Conservation (phyloP, 306 rosid genomes). For the Psophocarpus tetragonolobus region DNA sequence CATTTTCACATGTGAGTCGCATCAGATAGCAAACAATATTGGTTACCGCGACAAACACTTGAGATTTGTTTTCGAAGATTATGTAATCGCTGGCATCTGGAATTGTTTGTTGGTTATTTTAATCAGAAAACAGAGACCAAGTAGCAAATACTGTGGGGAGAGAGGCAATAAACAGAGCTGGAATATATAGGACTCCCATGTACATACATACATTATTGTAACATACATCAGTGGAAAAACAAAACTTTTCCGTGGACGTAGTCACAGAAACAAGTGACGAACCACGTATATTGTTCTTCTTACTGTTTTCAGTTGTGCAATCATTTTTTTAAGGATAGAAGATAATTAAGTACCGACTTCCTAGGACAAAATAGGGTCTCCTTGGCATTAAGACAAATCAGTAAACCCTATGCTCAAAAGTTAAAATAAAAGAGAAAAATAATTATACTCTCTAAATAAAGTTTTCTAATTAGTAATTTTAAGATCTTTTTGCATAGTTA, state of each 20-base stretch:
- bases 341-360: too few species aligned
- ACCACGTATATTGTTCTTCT: slow-evolving; percentile 42
- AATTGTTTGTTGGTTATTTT: neutral
- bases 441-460: too few species aligned
- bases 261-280: slow-evolving; percentile 41
- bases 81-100: slow-evolving; percentile 1
- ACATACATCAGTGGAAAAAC: slow-evolving; percentile 9
- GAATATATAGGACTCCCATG: neutral
- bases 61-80: too few species aligned
- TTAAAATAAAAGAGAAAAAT: too few species aligned
- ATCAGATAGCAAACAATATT: slow-evolving; percentile 29
- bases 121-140: neutral
- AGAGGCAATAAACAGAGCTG: neutral
- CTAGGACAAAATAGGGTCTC: too few species aligned
- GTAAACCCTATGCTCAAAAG: too few species aligned
- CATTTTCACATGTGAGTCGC: slow-evolving; percentile 46
- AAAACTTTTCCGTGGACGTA: slow-evolving; percentile 37
- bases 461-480: too few species aligned
- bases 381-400: too few species aligned
- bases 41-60: neutral
- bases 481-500: too few species aligned
- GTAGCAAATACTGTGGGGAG: neutral
- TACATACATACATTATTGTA: slow-evolving; percentile 12
- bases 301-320: neutral
- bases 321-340: too few species aligned